Conservation (phyloP, 2,329 filamentous ascomycete genomes). For the Aspergillus cejpii region DNA sequence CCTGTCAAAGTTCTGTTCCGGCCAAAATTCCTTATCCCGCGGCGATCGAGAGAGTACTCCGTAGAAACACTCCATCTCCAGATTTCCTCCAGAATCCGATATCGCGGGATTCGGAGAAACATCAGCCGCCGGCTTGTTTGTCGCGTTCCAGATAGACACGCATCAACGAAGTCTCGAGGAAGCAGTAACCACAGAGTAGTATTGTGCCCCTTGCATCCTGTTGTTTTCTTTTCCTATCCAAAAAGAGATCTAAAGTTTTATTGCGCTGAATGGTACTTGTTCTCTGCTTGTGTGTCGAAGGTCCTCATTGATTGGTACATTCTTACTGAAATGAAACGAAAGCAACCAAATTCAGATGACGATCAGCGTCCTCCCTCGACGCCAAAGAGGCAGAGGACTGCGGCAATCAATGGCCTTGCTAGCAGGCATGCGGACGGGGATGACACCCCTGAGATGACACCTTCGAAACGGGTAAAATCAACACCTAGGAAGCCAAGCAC, state of each 20-base stretch:
- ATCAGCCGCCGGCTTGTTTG: conserved; percentile 13
- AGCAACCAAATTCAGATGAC: conserved; percentile 35
- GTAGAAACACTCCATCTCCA: too few species aligned
- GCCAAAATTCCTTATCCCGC: not conserved
- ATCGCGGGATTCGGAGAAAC: conserved; percentile 31
- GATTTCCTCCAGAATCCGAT: conserved; percentile 12
- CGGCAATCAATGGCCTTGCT: conserved; percentile 20
- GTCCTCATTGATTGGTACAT: conserved; percentile 12
- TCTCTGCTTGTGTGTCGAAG: conserved; percentile 13
- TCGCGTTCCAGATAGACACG: conserved; percentile 19
- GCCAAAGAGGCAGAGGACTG: conserved; percentile 35
- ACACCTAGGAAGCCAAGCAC: conserved; percentile 30
- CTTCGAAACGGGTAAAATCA: conserved; percentile 23
- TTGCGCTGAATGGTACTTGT: conserved; percentile 28
- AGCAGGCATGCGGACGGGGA: conserved; percentile 24
- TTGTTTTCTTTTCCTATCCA: conserved; percentile 3
- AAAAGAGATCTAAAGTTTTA: not conserved
- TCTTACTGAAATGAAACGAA: conserved; percentile 38
- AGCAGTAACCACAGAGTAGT: too few species aligned
- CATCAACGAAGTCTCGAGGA: conserved; percentile 8
- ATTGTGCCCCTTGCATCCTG: conserved; percentile 24
- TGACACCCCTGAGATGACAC: conserved; percentile 21
- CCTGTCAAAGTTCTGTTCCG: not conserved
- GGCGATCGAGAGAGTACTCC: not conserved
- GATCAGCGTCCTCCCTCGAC: conserved; percentile 32